These are phyloP conservation scores for Epichloe elymi DNA, from an alignment of 2,329 filamentous ascomycete genomes.

Conservation along the genomic window DNA sequence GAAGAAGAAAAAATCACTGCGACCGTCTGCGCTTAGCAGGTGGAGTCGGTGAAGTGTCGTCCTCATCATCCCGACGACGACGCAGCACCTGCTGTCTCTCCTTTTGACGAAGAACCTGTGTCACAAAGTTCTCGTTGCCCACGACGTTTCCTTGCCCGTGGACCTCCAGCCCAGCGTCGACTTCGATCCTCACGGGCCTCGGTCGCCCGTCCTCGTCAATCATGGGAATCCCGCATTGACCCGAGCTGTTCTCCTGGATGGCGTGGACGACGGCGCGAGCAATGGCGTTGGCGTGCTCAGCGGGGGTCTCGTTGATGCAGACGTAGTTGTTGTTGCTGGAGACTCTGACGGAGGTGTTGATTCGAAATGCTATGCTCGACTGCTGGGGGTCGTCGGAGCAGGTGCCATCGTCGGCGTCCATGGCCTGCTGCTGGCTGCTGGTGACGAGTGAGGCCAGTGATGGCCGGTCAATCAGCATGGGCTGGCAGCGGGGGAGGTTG, in stretches of 20 bases:
- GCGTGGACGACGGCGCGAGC: conserved; percentile 31
- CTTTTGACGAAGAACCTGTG: conserved; percentile 12
- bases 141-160: conserved; percentile 32
- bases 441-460: not conserved
- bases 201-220: conserved; percentile 30
- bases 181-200: conserved; percentile 27
- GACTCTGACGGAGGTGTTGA: conserved; percentile 35
- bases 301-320: conserved; percentile 25
- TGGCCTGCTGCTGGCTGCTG: not conserved
- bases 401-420: not conserved
- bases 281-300: conserved; percentile 27
- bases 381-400: conserved; percentile 2
- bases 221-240: conserved; percentile 29
- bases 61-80: conserved; percentile 11
- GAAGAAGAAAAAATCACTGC: not conserved
- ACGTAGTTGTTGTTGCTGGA: conserved; percentile 35
- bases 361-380: conserved; percentile 30
- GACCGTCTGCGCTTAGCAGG: conserved; percentile 3
- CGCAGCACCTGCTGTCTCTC: not conserved
- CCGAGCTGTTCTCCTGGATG: conserved; percentile 28
- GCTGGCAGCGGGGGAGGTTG: not conserved
- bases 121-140: conserved; percentile 20
- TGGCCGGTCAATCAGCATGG: not conserved
- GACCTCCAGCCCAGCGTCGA: conserved; percentile 33
- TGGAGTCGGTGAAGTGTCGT: not conserved